Conservation (phyloP, 164 flowering plant genomes). For the Aristolochia contorta region DNA sequence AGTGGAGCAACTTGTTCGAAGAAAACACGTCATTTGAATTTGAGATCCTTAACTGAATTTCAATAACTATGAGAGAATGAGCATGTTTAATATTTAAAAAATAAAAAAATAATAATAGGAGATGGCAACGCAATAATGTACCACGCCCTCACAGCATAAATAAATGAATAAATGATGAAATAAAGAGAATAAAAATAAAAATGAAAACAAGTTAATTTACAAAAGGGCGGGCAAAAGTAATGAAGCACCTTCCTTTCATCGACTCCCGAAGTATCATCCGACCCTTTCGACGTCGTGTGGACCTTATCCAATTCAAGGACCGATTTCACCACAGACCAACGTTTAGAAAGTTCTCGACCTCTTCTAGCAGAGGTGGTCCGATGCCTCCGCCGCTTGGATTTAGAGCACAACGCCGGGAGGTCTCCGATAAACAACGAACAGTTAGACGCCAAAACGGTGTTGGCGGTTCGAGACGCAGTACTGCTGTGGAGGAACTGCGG, state of each 20-base stretch:
- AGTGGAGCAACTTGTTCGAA: too few relatives aligned
- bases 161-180: background rate
- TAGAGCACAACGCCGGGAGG: background rate
- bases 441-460: background rate
- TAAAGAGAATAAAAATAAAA: background rate
- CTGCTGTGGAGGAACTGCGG: background rate
- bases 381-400: slow-evolving; percentile 2
- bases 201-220: background rate
- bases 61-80: too few relatives aligned
- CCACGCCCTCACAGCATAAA: background rate
- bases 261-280: background rate
- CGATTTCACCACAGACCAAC: background rate
- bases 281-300: background rate
- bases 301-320: slow-evolving; percentile 3
- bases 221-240: background rate
- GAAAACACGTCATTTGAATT: too few relatives aligned
- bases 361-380: background rate
- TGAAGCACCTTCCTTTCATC: background rate
- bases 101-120: too few relatives aligned
- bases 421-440: background rate
- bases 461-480: background rate
- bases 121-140: too few relatives aligned
- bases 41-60: too few relatives aligned
- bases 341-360: background rate
- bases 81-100: too few relatives aligned